Evolutionary conservation across 192 early-diverging fungal genomes (phyloP), one percentile per base, ranked within the genome.

Genomic region (Coemansia reversa): DNA sequence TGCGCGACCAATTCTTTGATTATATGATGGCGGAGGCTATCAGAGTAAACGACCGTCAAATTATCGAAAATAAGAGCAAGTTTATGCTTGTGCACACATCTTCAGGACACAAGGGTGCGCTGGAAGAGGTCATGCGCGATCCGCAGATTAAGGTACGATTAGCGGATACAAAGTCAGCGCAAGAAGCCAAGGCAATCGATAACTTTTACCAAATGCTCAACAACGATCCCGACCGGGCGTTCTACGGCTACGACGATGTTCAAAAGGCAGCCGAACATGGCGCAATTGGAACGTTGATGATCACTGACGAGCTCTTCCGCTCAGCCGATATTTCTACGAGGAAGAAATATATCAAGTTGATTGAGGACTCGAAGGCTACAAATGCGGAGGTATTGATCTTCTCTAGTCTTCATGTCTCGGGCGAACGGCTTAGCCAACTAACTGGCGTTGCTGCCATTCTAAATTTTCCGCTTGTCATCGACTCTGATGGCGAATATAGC

Each of bases 401-500:
- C 69, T 97, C 95, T 16, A 91, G 91, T 58, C 70, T 97, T 57
- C 97, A 99, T 69, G 91, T 93, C 0, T 93, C 93, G 1, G 97
- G 97, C 58, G 97, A 99, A 81, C 93, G 97, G 74, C 83, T 99
- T 14, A 89, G 87, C 66, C 94, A 97, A 78, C 77, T 99, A 39
- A 90, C 94, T 19, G 97, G 97, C 24, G 92, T 99, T 6, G 97
- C 97, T 9, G 93, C 94, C 5, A 93, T 95, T 50, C 79, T 96
- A 42, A 90, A 86, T 55, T 99, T 96, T 58, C 93, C 95, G n/a
- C 63, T 99, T 51, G 88, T 94, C 22, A 74, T 92, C 47, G 93
- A 95, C 25, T 89, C 88, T 11, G 90, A 88, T 45, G 78, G 75
- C 0, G 86, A 88, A 16, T 72, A 69, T 28, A 74, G 80, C 18